Base-by-base conservation (phyloP, 2,329 filamentous ascomycete species). In the Ophidiomyces ophidiicola region DNA sequence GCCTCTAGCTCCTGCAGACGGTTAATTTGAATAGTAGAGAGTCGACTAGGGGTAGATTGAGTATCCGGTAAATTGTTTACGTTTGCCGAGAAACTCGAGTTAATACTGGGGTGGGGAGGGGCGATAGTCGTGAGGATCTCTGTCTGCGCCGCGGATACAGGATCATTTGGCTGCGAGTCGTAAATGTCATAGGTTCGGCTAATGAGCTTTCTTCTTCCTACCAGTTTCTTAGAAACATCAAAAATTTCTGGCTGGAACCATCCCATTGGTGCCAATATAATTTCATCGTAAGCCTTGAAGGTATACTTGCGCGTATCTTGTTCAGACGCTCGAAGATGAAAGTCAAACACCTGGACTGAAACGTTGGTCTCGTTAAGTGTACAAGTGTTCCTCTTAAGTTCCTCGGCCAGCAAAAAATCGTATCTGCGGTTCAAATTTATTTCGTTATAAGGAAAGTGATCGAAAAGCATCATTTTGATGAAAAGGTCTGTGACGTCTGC, bases 241-340 rank as follows among this genome's bases (percentile, higher is more conserved):
- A 96, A 94, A 39, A 94, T 80, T 2, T 74, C 67, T 0, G 90
- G 88, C 44, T 88, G 82, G 58, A 92, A 94, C 52, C 87, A 82
- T n/a, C 86, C 87, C 80, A 94, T 85, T 1, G 87, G 47, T 0
- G 90, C 82, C n/a, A 98, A 70, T 50, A 93, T 83, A 15, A 92
- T 82, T 59, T 96, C 90, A 50, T 98, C 90, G 54, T 96, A 98
- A 1, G 83, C 87, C 68, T 96, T 96, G 70, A 94, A 96, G 28
- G 78, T 76, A 61, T 93, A 96, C 61, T 94, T 94, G 46, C 79
- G 74, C 1, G 90, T 98, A 36, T 90, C 80, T 56, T 94, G 79
- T 38, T 85, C 86, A 1, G 83, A 80, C 6, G 83, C 82, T 19
- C 90, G 80, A 11, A 98, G 73, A 58, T 96, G 85, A 56, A 96